Percentiles rank a stretch among this genome's conserved stretches.
These are phyloP conservation scores for Myxozyma vanderwaltii DNA, from an alignment of 805 yeast species.

Conservation along the genomic window DNA sequence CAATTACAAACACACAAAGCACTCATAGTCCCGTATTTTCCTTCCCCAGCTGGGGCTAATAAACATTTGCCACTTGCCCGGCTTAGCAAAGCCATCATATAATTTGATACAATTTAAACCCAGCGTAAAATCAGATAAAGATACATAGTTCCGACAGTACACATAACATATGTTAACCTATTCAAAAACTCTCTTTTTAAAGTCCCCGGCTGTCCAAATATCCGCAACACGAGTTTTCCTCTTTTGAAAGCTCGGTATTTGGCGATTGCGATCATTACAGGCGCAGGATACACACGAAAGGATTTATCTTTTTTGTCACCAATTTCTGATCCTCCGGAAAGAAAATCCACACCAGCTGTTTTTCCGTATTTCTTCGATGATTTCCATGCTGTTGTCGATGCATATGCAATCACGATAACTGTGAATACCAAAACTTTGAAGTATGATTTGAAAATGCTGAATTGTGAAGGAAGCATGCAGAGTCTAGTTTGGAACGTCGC, in stretches of 20 bases:
- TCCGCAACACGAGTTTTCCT: not conserved
- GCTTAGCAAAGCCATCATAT: too few relatives aligned
- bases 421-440: constrained; percentile 22
- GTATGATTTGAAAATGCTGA: constrained; percentile 31
- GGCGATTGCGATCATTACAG: constrained; percentile 1
- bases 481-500: constrained; percentile 32
- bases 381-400: not conserved
- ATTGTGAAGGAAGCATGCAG: constrained; percentile 36
- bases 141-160: constrained; percentile 24
- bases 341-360: constrained; percentile 1
- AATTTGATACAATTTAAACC: not conserved
- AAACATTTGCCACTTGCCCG: too few relatives aligned
- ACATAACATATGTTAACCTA: constrained; percentile 11
- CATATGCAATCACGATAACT: constrained; percentile 6
- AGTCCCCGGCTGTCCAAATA: constrained; percentile 26
- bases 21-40: too few relatives aligned
- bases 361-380: not conserved
- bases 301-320: constrained; percentile 3
- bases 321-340: constrained; percentile 6
- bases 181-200: constrained; percentile 15
- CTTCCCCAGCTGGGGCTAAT: too few relatives aligned
- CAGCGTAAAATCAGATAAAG: constrained; percentile 14
- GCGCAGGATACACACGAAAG: constrained; percentile 12
- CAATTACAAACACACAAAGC: too few relatives aligned
- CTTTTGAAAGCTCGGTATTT: constrained; percentile 2